Base-by-base conservation (phyloP, 2,329 filamentous ascomycete species). In the Lachnellula occidentalis region DNA sequence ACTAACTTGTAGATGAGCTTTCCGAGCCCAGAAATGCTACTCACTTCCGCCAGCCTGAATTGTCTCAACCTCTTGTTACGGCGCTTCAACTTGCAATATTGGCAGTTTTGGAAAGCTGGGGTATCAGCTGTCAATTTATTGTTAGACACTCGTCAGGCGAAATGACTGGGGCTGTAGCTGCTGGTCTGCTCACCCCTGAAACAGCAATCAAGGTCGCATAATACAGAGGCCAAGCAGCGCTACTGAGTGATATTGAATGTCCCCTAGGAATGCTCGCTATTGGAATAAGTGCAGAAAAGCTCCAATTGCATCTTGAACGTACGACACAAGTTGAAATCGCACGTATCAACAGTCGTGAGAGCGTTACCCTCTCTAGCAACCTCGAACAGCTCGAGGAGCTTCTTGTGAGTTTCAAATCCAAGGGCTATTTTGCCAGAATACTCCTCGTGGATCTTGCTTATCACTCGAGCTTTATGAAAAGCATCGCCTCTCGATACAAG, bases 91-190 rank as follows among this genome's bases (percentile, higher is more conserved):
- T n/a, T n/a, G n/a, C n/a, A n/a, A n/a, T n/a, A n/a, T n/a, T n/a
- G n/a, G n/a, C n/a, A n/a, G n/a, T n/a, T n/a, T n/a, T n/a, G n/a
- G n/a, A n/a, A n/a, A n/a, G n/a, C n/a, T n/a, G n/a, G n/a, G n/a
- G n/a, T n/a, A n/a, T n/a, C n/a, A n/a, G n/a, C n/a, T n/a, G n/a
- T n/a, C n/a, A n/a, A n/a, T n/a, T n/a, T n/a, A n/a, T 42, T n/a
- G 55, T 64, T 14, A 61, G 65, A 8, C 65, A 68, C 47, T 67
- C 63, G 1, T 59, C 54, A 3, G 75, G 75, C 11, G 75, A 78
- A 53, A 76, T 77, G 21, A 74, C 63, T 2, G 75, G 74, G 2
- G 74, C 75, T 0, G 77, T 72, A 48, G 67, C 73, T 0, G 61
- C 70, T 1, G 71, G 69, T 3, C 59, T 62, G 1, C 43, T 74